Percentiles rank a stretch among this genome's conserved stretches.
phyloP scores from a whole-genome alignment of 768 basidiomycete genomes.

The Leccinum sublutescens region DNA sequence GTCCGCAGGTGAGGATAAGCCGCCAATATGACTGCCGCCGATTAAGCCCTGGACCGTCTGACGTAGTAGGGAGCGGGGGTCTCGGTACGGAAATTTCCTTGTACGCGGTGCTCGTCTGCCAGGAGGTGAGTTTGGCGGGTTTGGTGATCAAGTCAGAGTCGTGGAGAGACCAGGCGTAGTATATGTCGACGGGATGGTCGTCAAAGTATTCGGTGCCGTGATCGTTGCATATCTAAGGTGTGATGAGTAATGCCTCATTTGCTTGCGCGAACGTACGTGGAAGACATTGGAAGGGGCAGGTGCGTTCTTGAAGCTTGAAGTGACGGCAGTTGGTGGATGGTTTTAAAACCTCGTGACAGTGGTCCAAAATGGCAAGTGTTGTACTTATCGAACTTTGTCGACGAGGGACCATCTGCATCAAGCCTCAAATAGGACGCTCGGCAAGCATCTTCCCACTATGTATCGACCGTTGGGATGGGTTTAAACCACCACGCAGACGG shows the following conservation, averaged over 20 bases:
- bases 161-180: constrained; percentile 59
- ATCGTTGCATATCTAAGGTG: constrained; percentile 87
- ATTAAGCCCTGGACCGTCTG: too few species aligned
- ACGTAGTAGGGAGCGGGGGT: too few species aligned
- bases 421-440: not conserved
- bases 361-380: constrained; percentile 7
- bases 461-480: too few species aligned
- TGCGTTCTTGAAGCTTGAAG: not conserved
- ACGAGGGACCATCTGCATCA: not conserved
- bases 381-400: not conserved
- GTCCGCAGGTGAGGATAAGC: too few species aligned
- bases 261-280: constrained; percentile 36
- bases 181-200: constrained; percentile 54
- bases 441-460: too few species aligned
- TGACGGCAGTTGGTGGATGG: not conserved
- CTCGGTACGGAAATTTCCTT: too few species aligned
- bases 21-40: too few species aligned
- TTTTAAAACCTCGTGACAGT: not conserved
- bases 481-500: not conserved
- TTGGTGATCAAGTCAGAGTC: constrained; percentile 19
- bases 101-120: too few species aligned
- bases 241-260: constrained; percentile 47
- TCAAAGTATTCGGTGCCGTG: constrained; percentile 74
- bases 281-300: constrained; percentile 17
- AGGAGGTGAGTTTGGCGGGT: too few species aligned